Evolutionary conservation across 2,329 filamentous ascomycete species (phyloP), one percentile per base, ranked within the genome.

Genomic region (Salinomyces thailandicus): DNA sequence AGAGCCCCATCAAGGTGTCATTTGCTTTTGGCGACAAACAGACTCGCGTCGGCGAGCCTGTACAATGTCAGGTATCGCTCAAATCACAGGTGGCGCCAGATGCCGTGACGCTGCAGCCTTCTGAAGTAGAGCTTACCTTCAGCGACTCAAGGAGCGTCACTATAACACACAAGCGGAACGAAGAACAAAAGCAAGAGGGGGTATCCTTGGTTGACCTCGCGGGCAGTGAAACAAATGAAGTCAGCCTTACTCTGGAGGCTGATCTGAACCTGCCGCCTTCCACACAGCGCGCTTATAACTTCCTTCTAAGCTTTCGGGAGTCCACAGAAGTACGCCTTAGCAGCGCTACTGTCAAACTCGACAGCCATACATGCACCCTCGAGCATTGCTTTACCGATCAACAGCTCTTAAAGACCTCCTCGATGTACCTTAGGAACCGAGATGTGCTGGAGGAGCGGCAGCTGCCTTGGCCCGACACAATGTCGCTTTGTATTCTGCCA

Each of bases 281-380:
- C 26, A 31, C 38, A 31, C 35, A 12, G 2, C 44, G 43, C 9
- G 18, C 41, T 2, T 44, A 0, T 73, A 82, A 42, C 81, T 71
- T 6, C 76, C 73, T 15, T 6, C 73, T 85, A 39, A 74, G 79
- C 2, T 71, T 94, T 12, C 77, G 85, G 40, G 87, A 95, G 59
- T 76, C 86, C 2, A 86, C 85, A n/a, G 74, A 84, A 38, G 77
- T 81, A 1, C 75, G 71, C 32, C 77, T 83, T 3, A 68, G 72
- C 4, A 76, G 75, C 2, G 72, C 81, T 7, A 72, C 67, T 1
- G 62, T 93, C 18, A 62, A 66, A 1, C 61, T 91, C n/a, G 66
- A 73, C 18, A 75, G 73, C 11, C 70, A 79, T 0, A 60, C 67
- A 0, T 93, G 89, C 47, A 67, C 72, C 24, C 62, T 95, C 13